Conservation (phyloP, 2,329 filamentous ascomycete species). For the Alternaria sp. region DNA sequence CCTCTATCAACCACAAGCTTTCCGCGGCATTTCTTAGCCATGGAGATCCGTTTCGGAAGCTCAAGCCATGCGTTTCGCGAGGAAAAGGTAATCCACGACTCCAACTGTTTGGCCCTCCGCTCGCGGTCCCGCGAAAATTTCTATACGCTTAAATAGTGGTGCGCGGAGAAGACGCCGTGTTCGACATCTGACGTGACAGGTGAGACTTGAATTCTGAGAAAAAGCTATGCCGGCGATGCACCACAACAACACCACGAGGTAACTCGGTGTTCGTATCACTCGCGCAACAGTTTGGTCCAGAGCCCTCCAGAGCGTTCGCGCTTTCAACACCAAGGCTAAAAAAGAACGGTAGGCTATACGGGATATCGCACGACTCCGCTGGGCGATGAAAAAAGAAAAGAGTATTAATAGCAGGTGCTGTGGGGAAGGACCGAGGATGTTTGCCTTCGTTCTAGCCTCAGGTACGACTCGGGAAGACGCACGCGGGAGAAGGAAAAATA, state of each 20-base stretch:
- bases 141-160: background rate
- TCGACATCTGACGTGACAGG: conserved; percentile 1
- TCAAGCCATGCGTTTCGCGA: conserved; percentile 4
- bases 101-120: background rate
- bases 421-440: conserved; percentile 3
- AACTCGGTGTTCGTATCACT: background rate
- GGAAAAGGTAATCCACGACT: conserved; percentile 3
- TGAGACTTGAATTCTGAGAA: background rate
- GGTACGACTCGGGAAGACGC: background rate
- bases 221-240: background rate
- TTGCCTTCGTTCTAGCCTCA: conserved; percentile 6
- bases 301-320: conserved; percentile 4
- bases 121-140: background rate
- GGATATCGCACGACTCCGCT: background rate
- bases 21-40: conserved; percentile 6
- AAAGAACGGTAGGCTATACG: background rate
- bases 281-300: background rate
- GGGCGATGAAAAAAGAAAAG: background rate
- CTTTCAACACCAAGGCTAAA: background rate
- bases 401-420: conserved; percentile 4
- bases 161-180: background rate
- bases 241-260: background rate
- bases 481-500: background rate
- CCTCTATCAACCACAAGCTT: conserved; percentile 4
- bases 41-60: conserved; percentile 1